Evolutionary conservation across 2,329 filamentous ascomycete species (phyloP), one percentile per base, ranked within the genome.

Genomic region (Periconia digitata): DNA sequence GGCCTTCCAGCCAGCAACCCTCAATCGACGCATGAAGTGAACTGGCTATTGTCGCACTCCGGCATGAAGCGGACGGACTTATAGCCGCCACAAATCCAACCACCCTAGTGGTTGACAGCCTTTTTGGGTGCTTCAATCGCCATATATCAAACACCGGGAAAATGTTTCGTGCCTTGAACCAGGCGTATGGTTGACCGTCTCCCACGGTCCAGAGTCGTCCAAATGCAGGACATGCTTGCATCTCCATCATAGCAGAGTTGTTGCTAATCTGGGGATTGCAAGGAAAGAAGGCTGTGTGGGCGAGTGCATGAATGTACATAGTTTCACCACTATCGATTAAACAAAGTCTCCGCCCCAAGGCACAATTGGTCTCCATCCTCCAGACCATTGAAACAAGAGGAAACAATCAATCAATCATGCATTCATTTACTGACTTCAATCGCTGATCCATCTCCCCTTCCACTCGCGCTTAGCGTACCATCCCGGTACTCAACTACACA

Each of bases 251-350:
- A 32, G 27, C 27, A 32, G 27, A 32, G 10, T 3, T 32, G 27
- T 32, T 4, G 27, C 27, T 32, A 32, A 13, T 13, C n/a, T 15
- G 4, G 27, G 27, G 27, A 15, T 4, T 32, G 6, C 35, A 37
- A 16, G 18, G 35, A 10, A 37, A 17, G 21, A 16, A 18, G 16
- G 17, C 38, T 38, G 27, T 32, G 27, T n/a, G n/a, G n/a, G n/a
- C n/a, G n/a, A n/a, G n/a, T 13, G 53, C 51, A 54, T 49, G 34
- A 50, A 49, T 24, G 12, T 18, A 22, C 36, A 20, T 44, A 49
- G 51, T 52, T 54, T 54, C 47, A 47, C 29, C 38, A 15, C 27
- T 13, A 32, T 32, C 27, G 10, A 32, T 27, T 29, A 51, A 46
- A 39, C 37, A 39, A 39, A 16, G 2, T 13, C 16, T 22, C 37